Conservation (phyloP, 495 filamentous ascomycete genomes). For the Hyphodiscus hymeniophilus region DNA sequence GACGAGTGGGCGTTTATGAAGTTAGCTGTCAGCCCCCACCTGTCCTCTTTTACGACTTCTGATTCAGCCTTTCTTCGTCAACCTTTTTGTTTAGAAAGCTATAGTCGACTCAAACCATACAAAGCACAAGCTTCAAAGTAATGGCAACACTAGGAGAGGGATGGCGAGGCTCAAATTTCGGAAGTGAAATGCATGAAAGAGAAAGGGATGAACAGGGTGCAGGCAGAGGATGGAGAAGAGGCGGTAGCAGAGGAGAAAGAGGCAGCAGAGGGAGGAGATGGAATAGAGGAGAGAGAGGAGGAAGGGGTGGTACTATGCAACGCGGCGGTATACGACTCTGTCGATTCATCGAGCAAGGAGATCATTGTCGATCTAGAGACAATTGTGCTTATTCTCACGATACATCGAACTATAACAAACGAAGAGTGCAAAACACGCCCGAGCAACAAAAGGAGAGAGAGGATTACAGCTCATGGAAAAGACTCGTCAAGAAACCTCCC, state of each 20-base stretch:
- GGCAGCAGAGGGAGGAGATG: constrained; percentile 1
- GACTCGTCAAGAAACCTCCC: constrained; percentile 8
- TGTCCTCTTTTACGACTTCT: constrained; percentile 5
- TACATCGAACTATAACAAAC: constrained; percentile 5
- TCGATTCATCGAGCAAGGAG: constrained; percentile 13
- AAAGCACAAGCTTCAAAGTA: too few relatives aligned
- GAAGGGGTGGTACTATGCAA: constrained; percentile 2
- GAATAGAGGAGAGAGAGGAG: constrained; percentile 3
- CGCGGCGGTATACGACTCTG: constrained; percentile 9
- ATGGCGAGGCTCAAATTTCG: too few relatives aligned
- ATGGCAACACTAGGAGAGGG: too few relatives aligned
- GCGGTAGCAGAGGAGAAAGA: constrained; percentile 5
- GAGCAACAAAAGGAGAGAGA: constrained; percentile 9
- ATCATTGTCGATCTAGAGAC: constrained; percentile 5
- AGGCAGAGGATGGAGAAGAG: too few relatives aligned
- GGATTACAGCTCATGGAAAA: constrained; percentile 12
- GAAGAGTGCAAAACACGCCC: constrained; percentile 4
- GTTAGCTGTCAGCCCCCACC: constrained; percentile 1
- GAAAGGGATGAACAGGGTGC: too few relatives aligned
- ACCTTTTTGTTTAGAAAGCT: constrained; percentile 3
- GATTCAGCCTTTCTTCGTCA: constrained; percentile 1
- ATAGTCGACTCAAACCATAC: not conserved
- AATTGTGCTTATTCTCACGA: constrained; percentile 9
- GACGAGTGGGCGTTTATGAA: constrained; percentile 1
- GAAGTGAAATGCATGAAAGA: too few relatives aligned